Conservation (phyloP, 2,329 filamentous ascomycete species). For the Myriosclerotinia duriaeana region DNA sequence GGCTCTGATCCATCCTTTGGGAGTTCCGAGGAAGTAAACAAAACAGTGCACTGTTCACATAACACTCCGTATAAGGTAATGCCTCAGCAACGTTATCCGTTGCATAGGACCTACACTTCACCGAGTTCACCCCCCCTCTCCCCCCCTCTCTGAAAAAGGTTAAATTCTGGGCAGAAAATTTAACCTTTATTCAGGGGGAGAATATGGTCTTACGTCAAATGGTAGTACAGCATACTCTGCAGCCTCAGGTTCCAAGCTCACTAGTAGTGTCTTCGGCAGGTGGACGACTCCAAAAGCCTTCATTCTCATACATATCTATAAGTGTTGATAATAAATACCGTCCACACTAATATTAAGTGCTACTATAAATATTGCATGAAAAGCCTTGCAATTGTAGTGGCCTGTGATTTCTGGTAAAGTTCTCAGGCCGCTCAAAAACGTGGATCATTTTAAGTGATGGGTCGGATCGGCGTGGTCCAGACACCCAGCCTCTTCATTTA, state of each 20-base stretch:
- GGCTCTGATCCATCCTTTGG: slow-evolving; percentile 3
- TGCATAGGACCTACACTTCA: too few relatives aligned
- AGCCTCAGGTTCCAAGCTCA: not conserved
- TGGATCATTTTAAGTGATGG: slow-evolving; percentile 13
- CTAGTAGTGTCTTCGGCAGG: not conserved
- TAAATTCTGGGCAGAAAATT: too few relatives aligned
- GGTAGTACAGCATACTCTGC: not conserved
- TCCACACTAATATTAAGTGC: not conserved
- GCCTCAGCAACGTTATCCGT: not conserved
- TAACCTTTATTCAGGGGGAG: too few relatives aligned
- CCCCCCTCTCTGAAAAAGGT: too few relatives aligned
- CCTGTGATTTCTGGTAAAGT: not conserved
- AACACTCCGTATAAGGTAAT: not conserved
- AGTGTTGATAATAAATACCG: not conserved
- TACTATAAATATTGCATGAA: slow-evolving; percentile 7
- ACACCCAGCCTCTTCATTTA: slow-evolving; percentile 13
- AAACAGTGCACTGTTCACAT: slow-evolving; percentile 17
- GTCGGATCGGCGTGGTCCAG: slow-evolving; percentile 21
- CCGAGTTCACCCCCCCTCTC: too few relatives aligned
- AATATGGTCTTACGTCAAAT: not conserved
- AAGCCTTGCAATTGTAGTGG: not conserved
- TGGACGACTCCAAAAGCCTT: not conserved
- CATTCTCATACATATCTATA: not conserved
- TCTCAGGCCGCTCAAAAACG: not conserved
- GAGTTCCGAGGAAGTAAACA: slow-evolving; percentile 11